These are phyloP conservation scores for Candida peoriensis DNA, from an alignment of 805 yeast genomes.

Conservation along the genomic window DNA sequence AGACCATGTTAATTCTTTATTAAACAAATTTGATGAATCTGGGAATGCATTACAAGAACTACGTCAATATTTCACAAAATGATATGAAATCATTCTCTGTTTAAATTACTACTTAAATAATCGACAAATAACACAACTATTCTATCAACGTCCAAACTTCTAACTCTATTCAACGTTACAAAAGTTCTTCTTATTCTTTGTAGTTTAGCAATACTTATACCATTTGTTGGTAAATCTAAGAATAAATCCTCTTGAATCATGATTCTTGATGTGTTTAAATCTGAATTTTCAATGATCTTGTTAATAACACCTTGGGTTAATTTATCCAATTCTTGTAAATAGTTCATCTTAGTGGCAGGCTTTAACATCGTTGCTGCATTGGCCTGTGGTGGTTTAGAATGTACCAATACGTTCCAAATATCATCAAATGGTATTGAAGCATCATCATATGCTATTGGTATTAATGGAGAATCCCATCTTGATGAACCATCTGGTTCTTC, in stretches of 20 bases:
- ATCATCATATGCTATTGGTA: conserved; percentile 57
- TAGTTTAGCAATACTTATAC: conserved; percentile 67
- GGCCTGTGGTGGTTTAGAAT: conserved; percentile 58
- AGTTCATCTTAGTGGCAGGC: conserved; percentile 73
- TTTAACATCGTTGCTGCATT: conserved; percentile 81
- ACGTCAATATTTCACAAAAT: conserved; percentile 3
- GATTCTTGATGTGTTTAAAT: conserved; percentile 36
- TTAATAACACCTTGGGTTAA: conserved; percentile 61
- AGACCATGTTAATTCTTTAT: conserved; percentile 1
- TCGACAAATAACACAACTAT: conserved; percentile 73
- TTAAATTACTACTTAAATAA: conserved; percentile 56
- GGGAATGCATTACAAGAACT: conserved; percentile 11
- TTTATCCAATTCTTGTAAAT: conserved; percentile 71
- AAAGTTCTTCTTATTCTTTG: conserved; percentile 83
- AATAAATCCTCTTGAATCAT: conserved; percentile 37
- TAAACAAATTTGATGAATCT: conserved; percentile 13
- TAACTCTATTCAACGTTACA: conserved; percentile 72
- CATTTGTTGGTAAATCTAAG: conserved; percentile 58
- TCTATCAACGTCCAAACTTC: conserved; percentile 65
- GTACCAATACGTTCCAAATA: conserved; percentile 57
- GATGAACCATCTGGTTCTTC: conserved; percentile 88
- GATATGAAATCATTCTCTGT: conserved; percentile 16
- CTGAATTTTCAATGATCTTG: conserved; percentile 59
- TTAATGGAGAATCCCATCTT: conserved; percentile 93
- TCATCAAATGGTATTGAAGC: conserved; percentile 55